A percentile compares a stretch with the other conserved stretches of the same genome.
Evolutionary conservation across 345 rosid genomes (phyloP).

Genomic region (Murraya paniculata): DNA sequence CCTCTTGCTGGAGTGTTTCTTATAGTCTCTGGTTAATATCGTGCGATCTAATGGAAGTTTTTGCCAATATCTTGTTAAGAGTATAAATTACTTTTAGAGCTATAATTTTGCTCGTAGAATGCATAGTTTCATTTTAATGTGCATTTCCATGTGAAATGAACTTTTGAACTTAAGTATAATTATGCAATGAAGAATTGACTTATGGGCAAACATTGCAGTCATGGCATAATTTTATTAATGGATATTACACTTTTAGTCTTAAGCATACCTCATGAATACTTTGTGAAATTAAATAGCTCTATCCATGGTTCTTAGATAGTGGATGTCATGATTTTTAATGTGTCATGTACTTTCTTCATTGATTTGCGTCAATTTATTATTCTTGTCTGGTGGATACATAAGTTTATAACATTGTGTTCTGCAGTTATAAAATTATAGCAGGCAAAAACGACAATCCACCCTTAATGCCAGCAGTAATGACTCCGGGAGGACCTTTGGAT

Average conservation of each 20-base stretch:
- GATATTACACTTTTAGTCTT: not conserved
- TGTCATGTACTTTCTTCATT: not conserved
- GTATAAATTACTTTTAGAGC: not conserved
- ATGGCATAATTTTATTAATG: not conserved
- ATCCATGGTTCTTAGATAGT: not conserved
- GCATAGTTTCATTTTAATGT: constrained; percentile 2
- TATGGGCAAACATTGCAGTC: not conserved
- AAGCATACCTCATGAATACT: not conserved
- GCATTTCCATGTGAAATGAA: not conserved
- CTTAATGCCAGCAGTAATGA: constrained; percentile 80
- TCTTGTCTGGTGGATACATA: not conserved
- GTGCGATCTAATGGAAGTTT: not conserved
- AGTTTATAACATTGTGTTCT: constrained; percentile 3
- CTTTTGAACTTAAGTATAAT: not conserved
- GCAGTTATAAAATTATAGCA: constrained; percentile 48
- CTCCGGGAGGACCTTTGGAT: constrained; percentile 89
- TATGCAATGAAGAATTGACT: not conserved
- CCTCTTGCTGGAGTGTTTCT: not conserved
- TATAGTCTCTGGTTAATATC: not conserved
- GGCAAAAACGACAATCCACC: constrained; percentile 78
- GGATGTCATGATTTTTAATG: not conserved
- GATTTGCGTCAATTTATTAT: not conserved
- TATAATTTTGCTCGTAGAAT: not conserved
- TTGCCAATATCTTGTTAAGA: not conserved
- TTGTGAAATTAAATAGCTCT: not conserved